Base-by-base conservation (phyloP, 1,284 basidiomycete species). In the Tetrapyrgos nigripes region DNA sequence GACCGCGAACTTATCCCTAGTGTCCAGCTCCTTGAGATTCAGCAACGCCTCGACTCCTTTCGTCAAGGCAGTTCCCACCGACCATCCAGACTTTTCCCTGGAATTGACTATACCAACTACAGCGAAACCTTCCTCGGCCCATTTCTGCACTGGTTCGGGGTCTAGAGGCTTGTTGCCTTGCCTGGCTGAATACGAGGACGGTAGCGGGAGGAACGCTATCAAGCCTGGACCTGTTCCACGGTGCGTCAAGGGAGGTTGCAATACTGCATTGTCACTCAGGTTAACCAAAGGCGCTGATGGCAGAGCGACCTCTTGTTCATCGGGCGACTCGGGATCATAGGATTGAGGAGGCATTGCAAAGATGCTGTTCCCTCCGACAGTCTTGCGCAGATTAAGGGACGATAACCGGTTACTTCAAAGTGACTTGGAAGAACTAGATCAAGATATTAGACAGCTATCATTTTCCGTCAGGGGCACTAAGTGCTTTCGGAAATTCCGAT, bases 121-220 rank as follows among this genome's bases (percentile, higher is more conserved):
- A 17, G 76, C 75, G 57, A 79, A 83, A 0, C 81, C 81, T 64
- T 83, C 80, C 61, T 82, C 79, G 13, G 80, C 79, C 79, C 79
- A 82, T 68, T 82, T 83, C 63, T 70, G 70, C 1, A 75, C 62
- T n/a, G 79, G 79, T 55, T 78, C 75, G 8, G 79, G 80, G 64
- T 82, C 80, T 17, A 81, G 68, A 4, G 76, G 69, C 59, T 73
- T 73, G 3, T 62, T 53, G 0, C 63, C 63, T 23, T 62, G 61
- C 21, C 63, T 65, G 4, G 59, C 33, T 31, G 67, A 64, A 9
- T 73, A 64, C 50, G 63, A 55, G 29, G 69, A 63, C 14, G 63
- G 27, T 27, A 64, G 53, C 19, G 79, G 78, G 19, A 81, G 68
- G 60, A 81, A 74, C 13, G 76, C 55, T 31, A 83, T 66, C 29